Evolutionary conservation across 768 basidiomycete genomes (phyloP).

Genomic region (Cytidiella melzeri): DNA sequence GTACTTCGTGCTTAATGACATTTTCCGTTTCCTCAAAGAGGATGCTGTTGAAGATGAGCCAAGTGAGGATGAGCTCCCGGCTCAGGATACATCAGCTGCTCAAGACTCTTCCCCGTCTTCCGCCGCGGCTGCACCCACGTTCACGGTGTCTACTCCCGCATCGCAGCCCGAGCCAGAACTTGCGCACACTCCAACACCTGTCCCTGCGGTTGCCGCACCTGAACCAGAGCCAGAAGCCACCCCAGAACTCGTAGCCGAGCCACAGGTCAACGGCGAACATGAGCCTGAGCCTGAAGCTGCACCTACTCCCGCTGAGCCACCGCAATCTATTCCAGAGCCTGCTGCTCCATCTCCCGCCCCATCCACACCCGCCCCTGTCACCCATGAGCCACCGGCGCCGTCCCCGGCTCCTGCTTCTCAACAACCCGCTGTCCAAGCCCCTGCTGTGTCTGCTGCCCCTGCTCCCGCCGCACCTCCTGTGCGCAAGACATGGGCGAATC

Average conservation of each 20-base stretch:
- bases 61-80: slow-evolving; percentile 34
- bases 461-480: slow-evolving; percentile 37
- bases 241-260: slow-evolving; percentile 19
- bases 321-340: slow-evolving; percentile 24
- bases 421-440: slow-evolving; percentile 24
- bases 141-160: slow-evolving; percentile 29
- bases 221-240: slow-evolving; percentile 29
- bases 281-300: slow-evolving; percentile 29
- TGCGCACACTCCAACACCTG: slow-evolving; percentile 29
- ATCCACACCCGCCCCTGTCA: slow-evolving; percentile 23
- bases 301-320: slow-evolving; percentile 23
- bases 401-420: slow-evolving; percentile 26
- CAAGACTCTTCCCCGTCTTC: slow-evolving; percentile 11
- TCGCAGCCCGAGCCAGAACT: slow-evolving; percentile 22
- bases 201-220: slow-evolving; percentile 26
- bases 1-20: slow-evolving; percentile 99
- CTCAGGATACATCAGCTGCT: slow-evolving; percentile 11
- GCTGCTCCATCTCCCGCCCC: slow-evolving; percentile 22
- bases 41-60: slow-evolving; percentile 78
- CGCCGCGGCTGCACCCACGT: slow-evolving; percentile 29
- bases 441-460: slow-evolving; percentile 30
- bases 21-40: slow-evolving; percentile 99
- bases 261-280: slow-evolving; percentile 36
- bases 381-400: slow-evolving; percentile 23
- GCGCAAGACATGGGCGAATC: slow-evolving; percentile 88